Percentiles rank a stretch among this genome's conserved stretches.
Evolutionary conservation across 331 rosid genomes (phyloP).

Genomic region (Ulmus americana): DNA sequence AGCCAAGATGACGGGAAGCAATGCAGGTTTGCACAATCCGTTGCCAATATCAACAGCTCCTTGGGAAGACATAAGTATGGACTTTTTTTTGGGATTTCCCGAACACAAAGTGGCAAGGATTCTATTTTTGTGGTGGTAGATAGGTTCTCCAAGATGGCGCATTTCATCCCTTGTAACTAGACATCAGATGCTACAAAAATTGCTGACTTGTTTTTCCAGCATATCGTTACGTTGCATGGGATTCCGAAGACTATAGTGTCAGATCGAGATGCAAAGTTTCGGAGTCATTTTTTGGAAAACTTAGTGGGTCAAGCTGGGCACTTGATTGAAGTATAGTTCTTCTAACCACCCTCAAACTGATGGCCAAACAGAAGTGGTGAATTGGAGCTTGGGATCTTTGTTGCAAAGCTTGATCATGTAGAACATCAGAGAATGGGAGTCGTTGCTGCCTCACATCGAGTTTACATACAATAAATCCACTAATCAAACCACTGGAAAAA

Average conservation of each 20-base stretch:
- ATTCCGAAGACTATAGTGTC: background rate
- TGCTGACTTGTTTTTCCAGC: background rate
- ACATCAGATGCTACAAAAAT: background rate
- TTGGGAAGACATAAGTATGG: background rate
- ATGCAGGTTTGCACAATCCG: too few relatives aligned
- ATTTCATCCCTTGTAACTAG: conserved; percentile 6
- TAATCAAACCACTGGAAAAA: background rate
- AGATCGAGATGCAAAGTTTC: conserved; percentile 1
- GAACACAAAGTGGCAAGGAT: background rate
- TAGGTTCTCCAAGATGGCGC: background rate
- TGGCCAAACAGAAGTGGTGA: background rate
- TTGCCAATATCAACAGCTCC: too few relatives aligned
- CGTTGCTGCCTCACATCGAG: background rate
- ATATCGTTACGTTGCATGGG: background rate
- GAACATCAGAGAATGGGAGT: background rate
- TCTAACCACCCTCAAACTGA: background rate
- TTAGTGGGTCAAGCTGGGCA: background rate
- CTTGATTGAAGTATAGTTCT: background rate
- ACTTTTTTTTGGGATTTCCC: background rate
- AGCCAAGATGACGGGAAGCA: too few relatives aligned
- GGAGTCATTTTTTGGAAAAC: background rate
- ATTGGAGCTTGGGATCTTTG: background rate
- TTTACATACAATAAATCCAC: background rate
- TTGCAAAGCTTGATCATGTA: background rate
- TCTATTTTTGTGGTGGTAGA: conserved; percentile 8